Percentiles rank a stretch among this genome's conserved stretches.
Conservation (phyloP, 2,329 filamentous ascomycete species). For the Cylindrodendrum hubeiense region DNA sequence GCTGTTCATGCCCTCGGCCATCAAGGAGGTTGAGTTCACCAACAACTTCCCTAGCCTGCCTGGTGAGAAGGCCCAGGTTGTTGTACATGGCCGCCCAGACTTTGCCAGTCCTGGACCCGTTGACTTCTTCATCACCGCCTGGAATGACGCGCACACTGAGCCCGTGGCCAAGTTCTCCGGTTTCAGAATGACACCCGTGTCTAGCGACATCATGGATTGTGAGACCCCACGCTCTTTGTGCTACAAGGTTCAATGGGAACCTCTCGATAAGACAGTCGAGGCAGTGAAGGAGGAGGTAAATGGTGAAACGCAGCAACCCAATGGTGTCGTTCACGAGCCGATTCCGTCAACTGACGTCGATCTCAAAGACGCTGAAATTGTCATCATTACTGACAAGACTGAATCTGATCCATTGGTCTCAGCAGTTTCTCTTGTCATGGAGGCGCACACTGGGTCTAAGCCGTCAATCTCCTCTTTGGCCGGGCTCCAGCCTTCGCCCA, state of each 20-base stretch:
- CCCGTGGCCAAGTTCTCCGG: conserved; percentile 53
- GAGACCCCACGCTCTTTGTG: conserved; percentile 50
- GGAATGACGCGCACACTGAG: conserved; percentile 39
- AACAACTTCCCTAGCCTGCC: conserved; percentile 37
- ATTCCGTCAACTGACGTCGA: not conserved
- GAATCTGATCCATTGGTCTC: conserved; percentile 32
- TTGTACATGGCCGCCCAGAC: conserved; percentile 43
- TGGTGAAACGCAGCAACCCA: not conserved
- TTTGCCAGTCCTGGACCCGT: conserved; percentile 42
- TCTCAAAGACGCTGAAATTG: conserved; percentile 22
- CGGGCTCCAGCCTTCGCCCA: conserved; percentile 20
- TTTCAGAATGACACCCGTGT: conserved; percentile 56
- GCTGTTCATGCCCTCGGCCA: conserved; percentile 53
- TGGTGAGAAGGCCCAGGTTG: conserved; percentile 45
- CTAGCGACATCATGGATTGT: conserved; percentile 46
- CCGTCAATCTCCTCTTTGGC: conserved; percentile 36
- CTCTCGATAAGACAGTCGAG: conserved; percentile 36
- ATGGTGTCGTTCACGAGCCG: not conserved
- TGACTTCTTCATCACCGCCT: conserved; percentile 52
- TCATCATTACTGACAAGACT: conserved; percentile 42
- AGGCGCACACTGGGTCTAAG: conserved; percentile 33
- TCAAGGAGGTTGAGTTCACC: conserved; percentile 48
- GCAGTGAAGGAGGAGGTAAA: not conserved
- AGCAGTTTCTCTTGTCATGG: conserved; percentile 37
- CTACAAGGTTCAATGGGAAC: conserved; percentile 61